Conservation (phyloP, 352 stramenopile genomes). For the Phytophthora pseudosyringae region DNA sequence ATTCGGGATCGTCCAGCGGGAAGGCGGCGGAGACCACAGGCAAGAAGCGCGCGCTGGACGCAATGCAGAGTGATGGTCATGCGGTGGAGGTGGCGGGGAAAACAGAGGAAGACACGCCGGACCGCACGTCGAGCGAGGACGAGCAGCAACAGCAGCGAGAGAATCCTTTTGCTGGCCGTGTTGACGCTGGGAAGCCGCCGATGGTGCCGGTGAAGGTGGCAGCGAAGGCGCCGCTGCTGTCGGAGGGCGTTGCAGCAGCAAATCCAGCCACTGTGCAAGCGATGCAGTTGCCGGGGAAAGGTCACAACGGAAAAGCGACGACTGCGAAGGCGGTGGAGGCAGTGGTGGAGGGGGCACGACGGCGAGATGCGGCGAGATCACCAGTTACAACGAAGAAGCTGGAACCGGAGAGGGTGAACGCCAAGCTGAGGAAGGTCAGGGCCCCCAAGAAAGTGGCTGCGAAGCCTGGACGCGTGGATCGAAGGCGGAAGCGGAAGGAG, state of each 20-base stretch:
- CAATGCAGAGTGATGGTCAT: slow-evolving; percentile 23
- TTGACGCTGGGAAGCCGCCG: slow-evolving; percentile 1
- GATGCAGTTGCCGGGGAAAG: neutral
- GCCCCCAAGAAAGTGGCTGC: slow-evolving; percentile 21
- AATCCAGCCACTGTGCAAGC: neutral
- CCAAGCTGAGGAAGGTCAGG: slow-evolving; percentile 10
- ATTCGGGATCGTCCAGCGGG: neutral
- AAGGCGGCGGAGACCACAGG: slow-evolving; percentile 1
- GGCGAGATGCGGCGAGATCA: neutral
- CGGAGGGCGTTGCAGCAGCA: slow-evolving; percentile 2
- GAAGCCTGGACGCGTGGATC: slow-evolving; percentile 9
- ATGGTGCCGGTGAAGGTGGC: slow-evolving; percentile 2
- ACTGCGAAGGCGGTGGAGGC: neutral
- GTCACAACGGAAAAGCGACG: neutral
- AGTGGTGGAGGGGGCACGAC: neutral
- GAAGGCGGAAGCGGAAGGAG: slow-evolving; percentile 30
- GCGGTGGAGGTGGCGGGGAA: neutral
- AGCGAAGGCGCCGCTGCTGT: neutral
- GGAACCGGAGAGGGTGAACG: neutral
- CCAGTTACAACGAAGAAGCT: slow-evolving; percentile 2
- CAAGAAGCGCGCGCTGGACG: slow-evolving; percentile 8
- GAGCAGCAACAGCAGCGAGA: slow-evolving; percentile 10
- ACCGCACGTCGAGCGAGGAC: slow-evolving; percentile 31
- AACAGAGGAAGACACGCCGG: slow-evolving; percentile 13
- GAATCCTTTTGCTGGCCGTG: neutral